Evolutionary conservation across 1,139 yeast species (phyloP).

Genomic region (Pichia sp.): DNA sequence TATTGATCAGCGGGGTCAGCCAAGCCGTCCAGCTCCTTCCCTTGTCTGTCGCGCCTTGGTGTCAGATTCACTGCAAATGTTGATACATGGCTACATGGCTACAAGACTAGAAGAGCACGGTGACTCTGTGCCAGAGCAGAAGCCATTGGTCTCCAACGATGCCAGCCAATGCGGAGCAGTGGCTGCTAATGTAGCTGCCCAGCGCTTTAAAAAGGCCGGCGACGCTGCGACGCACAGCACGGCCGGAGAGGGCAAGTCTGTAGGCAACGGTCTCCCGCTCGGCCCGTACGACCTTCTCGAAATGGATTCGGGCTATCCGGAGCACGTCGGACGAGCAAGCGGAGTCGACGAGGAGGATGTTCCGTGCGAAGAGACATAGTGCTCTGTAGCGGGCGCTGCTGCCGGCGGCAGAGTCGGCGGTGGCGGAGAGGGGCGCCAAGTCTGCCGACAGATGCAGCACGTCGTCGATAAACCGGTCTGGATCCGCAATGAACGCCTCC

Average conservation of each 20-base stretch:
- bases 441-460: not conserved
- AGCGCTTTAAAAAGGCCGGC: not conserved
- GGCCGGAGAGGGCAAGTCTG: not conserved
- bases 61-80: too few relatives aligned
- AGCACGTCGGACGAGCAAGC: constrained; percentile 1
- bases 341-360: not conserved
- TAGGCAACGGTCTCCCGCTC: constrained; percentile 1
- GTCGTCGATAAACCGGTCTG: not conserved
- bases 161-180: not conserved
- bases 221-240: not conserved
- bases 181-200: not conserved
- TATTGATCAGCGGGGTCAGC: too few relatives aligned
- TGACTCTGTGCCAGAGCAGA: not conserved
- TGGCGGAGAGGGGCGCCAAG: not conserved
- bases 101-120: not conserved
- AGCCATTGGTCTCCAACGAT: not conserved
- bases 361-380: not conserved
- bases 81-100: too few relatives aligned
- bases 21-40: too few relatives aligned
- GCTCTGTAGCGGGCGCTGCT: not conserved
- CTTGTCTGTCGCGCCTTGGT: too few relatives aligned
- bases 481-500: constrained; percentile 4
- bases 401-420: not conserved
- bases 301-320: not conserved
- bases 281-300: constrained; percentile 1